Evolutionary conservation across 495 filamentous ascomycete genomes (phyloP), one percentile per base, ranked within the genome.

Genomic region (Penicillium egyptiacum): DNA sequence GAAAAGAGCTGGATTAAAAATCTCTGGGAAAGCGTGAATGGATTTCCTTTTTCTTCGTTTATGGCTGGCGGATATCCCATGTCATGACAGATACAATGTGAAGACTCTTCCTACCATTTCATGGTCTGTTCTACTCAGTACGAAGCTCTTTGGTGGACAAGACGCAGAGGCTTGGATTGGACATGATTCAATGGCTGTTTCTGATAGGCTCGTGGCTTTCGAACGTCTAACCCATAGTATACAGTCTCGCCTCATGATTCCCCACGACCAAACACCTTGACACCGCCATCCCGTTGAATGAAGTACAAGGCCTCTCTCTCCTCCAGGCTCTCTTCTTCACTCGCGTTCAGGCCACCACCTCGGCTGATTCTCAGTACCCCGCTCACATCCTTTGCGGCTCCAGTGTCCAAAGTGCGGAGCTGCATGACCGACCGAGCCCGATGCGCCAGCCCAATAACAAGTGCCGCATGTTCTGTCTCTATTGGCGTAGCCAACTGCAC

Each of bases 321-420:
- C 56, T 84, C 74, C 64, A 75, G 53, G 47, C 49, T 53, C n/a
- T 57, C 60, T 16, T 72, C 63, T n/a, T 56, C 69, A 17, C 60
- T 69, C 5, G 40, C 73, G 12, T 76, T 67, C 61, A 67, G 75
- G 25, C 74, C 79, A 50, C 76, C 79, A 6, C 86, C 84, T 22
- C 74, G 78, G 9, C 87, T 91, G 50, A 95, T 81, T 61, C 93
- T 81, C 53, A 96, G 59, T 35, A 96, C 89, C 9, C 94, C 93
- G 75, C 89, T 96, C 23, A 97, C 89, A 78, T 98, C 93, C 70
- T 80, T 87, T 50, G 93, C 94, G 16, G 84, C 81, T 1, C 93
- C 93, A 0, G 90, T 96, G 63, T 92, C 90, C 56, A 98, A 71
- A 57, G 82, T 78, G 44, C 91, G 79, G 26, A 92, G 71, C 58